phyloP scores from a whole-genome alignment of 106 monocot genomes.

The Dioscorea dumetorum region DNA sequence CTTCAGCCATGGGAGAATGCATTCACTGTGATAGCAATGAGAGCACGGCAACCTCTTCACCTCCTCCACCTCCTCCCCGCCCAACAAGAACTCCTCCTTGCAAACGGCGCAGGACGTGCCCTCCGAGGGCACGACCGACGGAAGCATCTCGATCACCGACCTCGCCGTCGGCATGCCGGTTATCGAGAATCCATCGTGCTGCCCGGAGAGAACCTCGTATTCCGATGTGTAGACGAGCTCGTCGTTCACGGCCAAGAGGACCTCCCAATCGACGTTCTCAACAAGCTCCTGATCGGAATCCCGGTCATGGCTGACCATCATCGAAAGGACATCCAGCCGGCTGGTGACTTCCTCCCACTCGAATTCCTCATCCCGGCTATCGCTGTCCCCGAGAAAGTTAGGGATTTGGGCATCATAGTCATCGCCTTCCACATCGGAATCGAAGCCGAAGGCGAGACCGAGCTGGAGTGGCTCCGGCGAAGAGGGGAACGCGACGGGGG shows the following conservation, averaged over 20 bases:
- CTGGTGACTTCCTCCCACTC: constrained; percentile 38
- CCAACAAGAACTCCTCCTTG: constrained; percentile 23
- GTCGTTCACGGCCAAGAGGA: background rate
- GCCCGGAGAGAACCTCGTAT: constrained; percentile 7
- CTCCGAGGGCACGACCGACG: constrained; percentile 12
- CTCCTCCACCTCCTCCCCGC: constrained; percentile 8
- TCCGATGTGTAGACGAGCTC: background rate
- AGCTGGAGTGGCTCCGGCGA: background rate
- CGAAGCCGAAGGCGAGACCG: constrained; percentile 14
- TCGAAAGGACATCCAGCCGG: background rate
- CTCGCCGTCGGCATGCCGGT: constrained; percentile 26
- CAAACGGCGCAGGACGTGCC: constrained; percentile 35
- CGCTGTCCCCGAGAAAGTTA: background rate
- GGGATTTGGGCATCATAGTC: background rate
- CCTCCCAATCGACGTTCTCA: constrained; percentile 3
- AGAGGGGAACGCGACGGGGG: background rate
- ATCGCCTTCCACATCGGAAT: constrained; percentile 3
- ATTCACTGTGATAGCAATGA: constrained; percentile 31
- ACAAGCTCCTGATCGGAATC: background rate
- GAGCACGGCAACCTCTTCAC: constrained; percentile 29
- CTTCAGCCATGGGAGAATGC: constrained; percentile 37
- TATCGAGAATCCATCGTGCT: background rate
- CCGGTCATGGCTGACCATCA: constrained; percentile 4
- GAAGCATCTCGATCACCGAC: constrained; percentile 23
- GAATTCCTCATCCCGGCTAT: constrained; percentile 12